phyloP scores from a whole-genome alignment of 352 stramenopile species.

The Phytophthora lateralis region DNA sequence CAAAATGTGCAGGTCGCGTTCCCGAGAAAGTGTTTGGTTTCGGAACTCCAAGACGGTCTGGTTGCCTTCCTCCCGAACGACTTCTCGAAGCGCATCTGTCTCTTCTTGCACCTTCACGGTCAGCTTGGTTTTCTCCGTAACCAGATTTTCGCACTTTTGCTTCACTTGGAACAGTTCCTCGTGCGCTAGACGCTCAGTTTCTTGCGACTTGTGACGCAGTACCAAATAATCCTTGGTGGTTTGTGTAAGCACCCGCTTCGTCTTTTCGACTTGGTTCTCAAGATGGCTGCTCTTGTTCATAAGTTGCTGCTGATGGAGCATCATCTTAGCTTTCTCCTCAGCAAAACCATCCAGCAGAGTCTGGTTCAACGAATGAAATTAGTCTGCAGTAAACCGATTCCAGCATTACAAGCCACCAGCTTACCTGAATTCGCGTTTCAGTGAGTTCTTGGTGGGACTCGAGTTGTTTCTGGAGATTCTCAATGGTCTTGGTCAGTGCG shows the following conservation, averaged over 20 bases:
- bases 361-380: slow-evolving; percentile 21
- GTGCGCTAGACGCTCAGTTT: slow-evolving; percentile 57
- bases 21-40: slow-evolving; percentile 55
- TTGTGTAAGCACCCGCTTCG: slow-evolving; percentile 63
- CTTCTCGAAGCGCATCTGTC: slow-evolving; percentile 49
- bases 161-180: slow-evolving; percentile 61
- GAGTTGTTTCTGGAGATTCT: slow-evolving; percentile 70
- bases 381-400: not conserved
- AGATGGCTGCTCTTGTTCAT: slow-evolving; percentile 42
- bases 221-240: slow-evolving; percentile 84
- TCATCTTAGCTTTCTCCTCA: slow-evolving; percentile 57
- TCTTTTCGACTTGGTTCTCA: slow-evolving; percentile 59
- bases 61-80: slow-evolving; percentile 59
- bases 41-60: slow-evolving; percentile 61
- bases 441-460: slow-evolving; percentile 54
- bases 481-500: slow-evolving; percentile 50
- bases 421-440: slow-evolving; percentile 66
- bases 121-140: slow-evolving; percentile 47
- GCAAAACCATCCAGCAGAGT: slow-evolving; percentile 60
- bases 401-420: not conserved
- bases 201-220: slow-evolving; percentile 68
- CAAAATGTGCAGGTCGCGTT: slow-evolving; percentile 75
- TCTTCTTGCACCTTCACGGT: slow-evolving; percentile 52
- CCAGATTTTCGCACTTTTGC: slow-evolving; percentile 43
- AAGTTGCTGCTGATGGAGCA: slow-evolving; percentile 41